phyloP scores from a whole-genome alignment of 2,329 filamentous ascomycete genomes.

The Pseudogymnoascus destructans region DNA sequence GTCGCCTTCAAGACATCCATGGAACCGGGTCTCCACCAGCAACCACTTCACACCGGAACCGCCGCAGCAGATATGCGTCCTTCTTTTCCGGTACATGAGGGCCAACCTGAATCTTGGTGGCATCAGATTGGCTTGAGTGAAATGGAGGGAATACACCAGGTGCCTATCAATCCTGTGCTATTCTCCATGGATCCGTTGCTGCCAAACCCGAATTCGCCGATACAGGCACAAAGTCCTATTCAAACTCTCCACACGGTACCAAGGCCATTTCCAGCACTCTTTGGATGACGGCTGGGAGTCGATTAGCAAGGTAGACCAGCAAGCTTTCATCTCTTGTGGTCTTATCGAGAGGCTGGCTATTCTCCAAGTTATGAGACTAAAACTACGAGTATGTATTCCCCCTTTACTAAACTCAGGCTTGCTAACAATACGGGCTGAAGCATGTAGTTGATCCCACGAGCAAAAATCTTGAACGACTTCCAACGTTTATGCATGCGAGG shows the following conservation, averaged over 20 bases:
- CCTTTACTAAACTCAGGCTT: background rate
- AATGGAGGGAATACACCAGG: background rate
- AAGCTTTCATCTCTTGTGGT: background rate
- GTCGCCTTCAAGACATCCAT: background rate
- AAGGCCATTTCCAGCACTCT: background rate
- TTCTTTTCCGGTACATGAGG: background rate
- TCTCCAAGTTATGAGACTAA: background rate
- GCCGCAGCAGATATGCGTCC: background rate
- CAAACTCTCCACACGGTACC: background rate
- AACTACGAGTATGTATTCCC: background rate
- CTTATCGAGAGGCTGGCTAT: constrained; percentile 1
- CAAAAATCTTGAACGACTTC: background rate
- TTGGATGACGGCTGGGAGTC: background rate
- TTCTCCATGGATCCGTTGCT: background rate
- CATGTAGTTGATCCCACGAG: background rate
- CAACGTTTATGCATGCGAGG: background rate
- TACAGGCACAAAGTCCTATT: background rate
- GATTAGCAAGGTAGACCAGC: background rate
- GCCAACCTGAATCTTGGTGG: background rate
- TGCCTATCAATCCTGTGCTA: background rate
- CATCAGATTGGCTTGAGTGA: background rate
- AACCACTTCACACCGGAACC: background rate
- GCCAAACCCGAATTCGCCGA: background rate
- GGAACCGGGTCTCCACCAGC: background rate
- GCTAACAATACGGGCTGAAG: background rate